Evolutionary conservation across 352 stramenopile genomes (phyloP).

Genomic region (Phytophthora idaei): DNA sequence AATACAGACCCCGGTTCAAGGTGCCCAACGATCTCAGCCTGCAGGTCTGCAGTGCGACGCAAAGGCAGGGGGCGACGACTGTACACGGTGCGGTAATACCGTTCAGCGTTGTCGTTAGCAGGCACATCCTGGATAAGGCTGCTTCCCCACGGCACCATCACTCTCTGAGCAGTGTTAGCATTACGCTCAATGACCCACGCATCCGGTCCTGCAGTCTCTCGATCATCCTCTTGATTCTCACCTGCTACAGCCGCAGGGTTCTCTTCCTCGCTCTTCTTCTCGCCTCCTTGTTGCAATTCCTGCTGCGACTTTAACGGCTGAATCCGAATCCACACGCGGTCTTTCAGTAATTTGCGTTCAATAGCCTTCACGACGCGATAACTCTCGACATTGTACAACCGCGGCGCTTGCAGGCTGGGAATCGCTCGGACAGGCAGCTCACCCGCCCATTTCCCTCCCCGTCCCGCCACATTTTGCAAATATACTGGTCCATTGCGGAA

Average conservation of each 20-base stretch:
- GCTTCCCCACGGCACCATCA: constrained; percentile 63
- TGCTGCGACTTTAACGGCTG: constrained; percentile 26
- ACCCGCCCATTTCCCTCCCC: constrained; percentile 60
- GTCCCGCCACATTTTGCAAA: constrained; percentile 71
- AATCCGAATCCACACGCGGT: constrained; percentile 74
- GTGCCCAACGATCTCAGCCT: constrained; percentile 63
- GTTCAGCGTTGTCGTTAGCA: constrained; percentile 47
- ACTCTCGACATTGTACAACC: constrained; percentile 52
- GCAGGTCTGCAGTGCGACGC: constrained; percentile 44
- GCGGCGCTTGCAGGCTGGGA: constrained; percentile 65
- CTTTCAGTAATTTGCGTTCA: constrained; percentile 76
- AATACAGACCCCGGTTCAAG: constrained; percentile 61
- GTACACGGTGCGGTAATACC: constrained; percentile 80
- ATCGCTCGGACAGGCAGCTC: constrained; percentile 67
- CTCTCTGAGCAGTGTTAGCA: constrained; percentile 67
- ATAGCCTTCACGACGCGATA: constrained; percentile 63
- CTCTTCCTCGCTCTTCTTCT: constrained; percentile 29
- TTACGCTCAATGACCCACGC: constrained; percentile 83
- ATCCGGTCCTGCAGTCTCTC: constrained; percentile 27
- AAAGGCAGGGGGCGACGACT: constrained; percentile 58
- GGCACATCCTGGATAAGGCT: constrained; percentile 36
- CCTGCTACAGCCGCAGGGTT: constrained; percentile 7
- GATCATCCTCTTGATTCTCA: constrained; percentile 28
- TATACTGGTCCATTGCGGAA: constrained; percentile 49
- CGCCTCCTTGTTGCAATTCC: constrained; percentile 13